phyloP scores from a whole-genome alignment of 805 yeast genomes.

The Metschnikowia vanudenii region DNA sequence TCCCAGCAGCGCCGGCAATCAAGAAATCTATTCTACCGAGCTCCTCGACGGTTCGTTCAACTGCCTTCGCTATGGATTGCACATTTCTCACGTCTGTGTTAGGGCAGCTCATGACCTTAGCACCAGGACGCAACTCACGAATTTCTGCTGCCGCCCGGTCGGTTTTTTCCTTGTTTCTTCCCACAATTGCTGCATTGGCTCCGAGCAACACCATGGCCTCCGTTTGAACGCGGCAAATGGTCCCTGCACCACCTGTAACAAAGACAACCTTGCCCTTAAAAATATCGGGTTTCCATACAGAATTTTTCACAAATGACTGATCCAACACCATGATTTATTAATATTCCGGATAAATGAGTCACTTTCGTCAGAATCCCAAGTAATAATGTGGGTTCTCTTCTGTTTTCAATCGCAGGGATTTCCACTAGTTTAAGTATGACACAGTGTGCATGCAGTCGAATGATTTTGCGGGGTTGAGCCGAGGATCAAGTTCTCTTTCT shows the following conservation, averaged over 20 bases:
- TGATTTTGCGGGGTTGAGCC: slow-evolving; percentile 17
- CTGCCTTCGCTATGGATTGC: slow-evolving; percentile 24
- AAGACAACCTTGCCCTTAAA: slow-evolving; percentile 32
- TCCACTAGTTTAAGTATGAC: slow-evolving; percentile 1
- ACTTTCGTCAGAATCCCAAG: too few species aligned
- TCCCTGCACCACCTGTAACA: slow-evolving; percentile 33
- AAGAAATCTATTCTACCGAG: slow-evolving; percentile 44
- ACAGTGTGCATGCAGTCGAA: slow-evolving; percentile 4
- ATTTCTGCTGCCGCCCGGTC: slow-evolving; percentile 26
- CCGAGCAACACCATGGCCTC: slow-evolving; percentile 30
- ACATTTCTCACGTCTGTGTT: slow-evolving; percentile 27
- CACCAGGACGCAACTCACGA: slow-evolving; percentile 24
- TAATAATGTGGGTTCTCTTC: not conserved
- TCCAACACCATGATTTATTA: slow-evolving; percentile 18
- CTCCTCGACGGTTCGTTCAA: slow-evolving; percentile 25
- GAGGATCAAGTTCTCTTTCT: too few species aligned
- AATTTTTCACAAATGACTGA: slow-evolving; percentile 20
- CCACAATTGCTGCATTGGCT: slow-evolving; percentile 30
- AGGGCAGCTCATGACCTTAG: slow-evolving; percentile 25
- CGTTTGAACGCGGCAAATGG: slow-evolving; percentile 30
- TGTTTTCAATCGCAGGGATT: not conserved
- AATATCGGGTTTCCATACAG: slow-evolving; percentile 27
- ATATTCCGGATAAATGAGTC: not conserved
- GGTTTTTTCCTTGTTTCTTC: slow-evolving; percentile 27
- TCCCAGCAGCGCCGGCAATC: slow-evolving; percentile 47